Evolutionary conservation across 257 asterid genomes (phyloP), one percentile per base, ranked within the genome.

Genomic region (Fraxinus anomala): DNA sequence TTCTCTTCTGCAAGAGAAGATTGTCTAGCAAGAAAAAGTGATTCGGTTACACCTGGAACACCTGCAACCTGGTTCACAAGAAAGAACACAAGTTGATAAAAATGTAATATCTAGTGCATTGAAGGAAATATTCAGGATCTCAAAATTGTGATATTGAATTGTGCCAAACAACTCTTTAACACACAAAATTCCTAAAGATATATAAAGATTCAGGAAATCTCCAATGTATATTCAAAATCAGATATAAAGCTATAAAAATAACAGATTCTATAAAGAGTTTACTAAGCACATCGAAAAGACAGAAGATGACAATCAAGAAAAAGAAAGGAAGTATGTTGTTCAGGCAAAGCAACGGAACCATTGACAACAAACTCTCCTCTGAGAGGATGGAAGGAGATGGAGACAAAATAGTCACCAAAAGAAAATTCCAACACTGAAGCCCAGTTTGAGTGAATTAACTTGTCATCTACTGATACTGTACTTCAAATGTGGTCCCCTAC

Each of bases 31-130:
- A 74, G 51, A 80, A 93, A 96, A 26, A 93, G 91, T 68, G 89
- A 49, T 82, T 96, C 99, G 10, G 98, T 93, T 79, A 96, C 97
- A 68, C 98, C 98, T 30, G 98, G 99, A 63, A 96, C 97, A 30
- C 99, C 98, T 14, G 98, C 98, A 77, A 96, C 94, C 99, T 96
- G 83, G 56, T 83, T 72, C 36, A 76, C 71, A 73, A 59, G 47
- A 70, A 6, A 79, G 4, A 54, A 73, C 19, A 12, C 21, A 42
- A n/a, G 67, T 66, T 26, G 69, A 69, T 23, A 47, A 0, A 70
- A 12, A 66, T 26, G 56, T 40, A 74, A 42, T 19, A 12, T 24
- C 70, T 17, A 68, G 37, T 54, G 13, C 12, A 31, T 4, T 44
- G 75, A 34, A 68, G 44, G 36, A 56, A 33, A 30, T 28, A 61